Conservation (phyloP, 176 grass and related monocot species). For the Raddia guianensis region DNA sequence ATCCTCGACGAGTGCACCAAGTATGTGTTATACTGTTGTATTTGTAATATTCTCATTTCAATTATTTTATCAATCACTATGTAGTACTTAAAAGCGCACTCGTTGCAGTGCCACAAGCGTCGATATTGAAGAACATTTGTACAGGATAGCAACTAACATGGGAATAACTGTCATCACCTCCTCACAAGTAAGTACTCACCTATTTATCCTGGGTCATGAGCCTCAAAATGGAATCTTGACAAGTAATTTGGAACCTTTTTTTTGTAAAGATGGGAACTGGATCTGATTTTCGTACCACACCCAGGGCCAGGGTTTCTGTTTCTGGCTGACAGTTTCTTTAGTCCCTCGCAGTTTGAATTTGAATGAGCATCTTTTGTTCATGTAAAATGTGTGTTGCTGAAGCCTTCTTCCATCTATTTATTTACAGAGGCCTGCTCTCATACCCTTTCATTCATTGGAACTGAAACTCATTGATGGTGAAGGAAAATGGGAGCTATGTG, state of each 20-base stretch:
- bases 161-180: slow-evolving; percentile 96
- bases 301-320: not conserved
- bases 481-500: slow-evolving; percentile 90
- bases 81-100: slow-evolving; percentile 17
- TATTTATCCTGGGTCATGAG: not conserved
- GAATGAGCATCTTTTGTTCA: not conserved
- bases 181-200: slow-evolving; percentile 65
- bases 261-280: not conserved
- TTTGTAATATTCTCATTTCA: slow-evolving; percentile 9
- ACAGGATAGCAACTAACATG: slow-evolving; percentile 86
- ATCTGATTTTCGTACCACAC: not conserved
- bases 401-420: not conserved
- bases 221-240: not conserved
- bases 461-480: slow-evolving; percentile 94
- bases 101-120: slow-evolving; percentile 88
- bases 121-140: slow-evolving; percentile 96
- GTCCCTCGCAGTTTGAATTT: not conserved
- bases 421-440: slow-evolving; percentile 88
- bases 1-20: slow-evolving; percentile 98
- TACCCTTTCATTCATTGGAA: slow-evolving; percentile 92
- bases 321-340: not conserved
- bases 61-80: slow-evolving; percentile 4
- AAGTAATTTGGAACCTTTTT: not conserved
- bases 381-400: slow-evolving; percentile 19
- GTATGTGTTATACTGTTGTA: slow-evolving; percentile 36